Evolutionary conservation across 2,329 filamentous ascomycete genomes (phyloP).

Genomic region (Cordyceps pruinosa): DNA sequence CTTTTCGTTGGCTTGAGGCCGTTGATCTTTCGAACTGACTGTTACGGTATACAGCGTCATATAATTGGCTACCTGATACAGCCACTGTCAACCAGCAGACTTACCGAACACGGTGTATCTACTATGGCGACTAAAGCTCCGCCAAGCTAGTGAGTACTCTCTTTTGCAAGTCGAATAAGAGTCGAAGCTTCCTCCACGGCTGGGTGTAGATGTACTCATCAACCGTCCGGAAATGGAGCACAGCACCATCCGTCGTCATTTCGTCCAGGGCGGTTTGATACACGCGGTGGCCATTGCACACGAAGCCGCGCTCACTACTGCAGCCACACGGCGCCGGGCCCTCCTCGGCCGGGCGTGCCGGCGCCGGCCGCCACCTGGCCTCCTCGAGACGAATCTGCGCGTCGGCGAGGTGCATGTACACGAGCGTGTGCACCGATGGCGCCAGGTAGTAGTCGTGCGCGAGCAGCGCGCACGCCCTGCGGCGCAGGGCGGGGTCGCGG

Average conservation of each 20-base stretch:
- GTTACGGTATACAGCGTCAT: too few relatives aligned
- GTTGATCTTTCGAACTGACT: too few relatives aligned
- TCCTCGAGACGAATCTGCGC: background rate
- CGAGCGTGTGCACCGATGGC: background rate
- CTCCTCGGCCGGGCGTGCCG: too few relatives aligned
- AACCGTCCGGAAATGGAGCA: background rate
- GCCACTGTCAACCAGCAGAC: too few relatives aligned
- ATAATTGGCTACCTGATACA: too few relatives aligned
- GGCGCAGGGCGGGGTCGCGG: background rate
- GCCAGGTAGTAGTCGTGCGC: background rate
- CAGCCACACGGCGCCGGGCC: background rate
- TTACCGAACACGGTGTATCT: too few relatives aligned
- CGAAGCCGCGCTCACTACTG: background rate
- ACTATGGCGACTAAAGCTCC: background rate
- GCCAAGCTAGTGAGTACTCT: background rate
- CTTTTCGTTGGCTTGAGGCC: too few relatives aligned
- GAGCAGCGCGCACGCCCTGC: background rate
- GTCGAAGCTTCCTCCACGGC: background rate
- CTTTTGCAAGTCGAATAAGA: background rate
- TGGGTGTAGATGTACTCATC: background rate
- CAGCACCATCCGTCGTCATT: background rate
- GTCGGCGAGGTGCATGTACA: background rate
- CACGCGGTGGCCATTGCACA: background rate
- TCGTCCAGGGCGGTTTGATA: background rate
- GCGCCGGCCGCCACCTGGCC: slow-evolving; percentile 13